phyloP scores from a whole-genome alignment of 768 basidiomycete genomes.

The Hebeloma cylindrosporum region DNA sequence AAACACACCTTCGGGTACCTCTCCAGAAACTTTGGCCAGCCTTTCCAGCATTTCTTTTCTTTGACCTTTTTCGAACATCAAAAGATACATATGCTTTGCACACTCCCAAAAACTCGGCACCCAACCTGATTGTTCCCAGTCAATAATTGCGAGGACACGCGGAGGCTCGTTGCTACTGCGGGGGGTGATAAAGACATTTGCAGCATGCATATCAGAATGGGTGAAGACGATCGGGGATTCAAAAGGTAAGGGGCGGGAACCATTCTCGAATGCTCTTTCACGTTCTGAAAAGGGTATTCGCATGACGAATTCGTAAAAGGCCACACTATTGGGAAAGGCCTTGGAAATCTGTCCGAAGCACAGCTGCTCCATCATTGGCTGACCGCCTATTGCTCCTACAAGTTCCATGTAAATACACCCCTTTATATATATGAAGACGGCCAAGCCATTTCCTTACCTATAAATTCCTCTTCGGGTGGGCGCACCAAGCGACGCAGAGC shows the following conservation, averaged over 20 bases:
- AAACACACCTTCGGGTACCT: constrained; percentile 1
- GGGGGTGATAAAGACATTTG: constrained; percentile 15
- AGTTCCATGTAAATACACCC: neutral
- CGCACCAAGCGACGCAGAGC: constrained; percentile 3
- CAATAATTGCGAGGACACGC: constrained; percentile 13
- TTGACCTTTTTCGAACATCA: neutral
- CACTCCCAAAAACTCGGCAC: constrained; percentile 17
- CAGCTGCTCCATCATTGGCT: neutral
- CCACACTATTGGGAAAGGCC: neutral
- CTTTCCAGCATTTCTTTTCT: neutral
- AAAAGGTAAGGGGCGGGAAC: neutral
- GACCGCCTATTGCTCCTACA: constrained; percentile 4
- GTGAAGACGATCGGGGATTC: constrained; percentile 15
- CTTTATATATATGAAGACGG: neutral
- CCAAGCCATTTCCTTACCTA: neutral
- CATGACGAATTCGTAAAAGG: constrained; percentile 5
- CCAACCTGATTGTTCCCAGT: constrained; percentile 18
- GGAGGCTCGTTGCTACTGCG: neutral
- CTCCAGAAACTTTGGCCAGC: neutral
- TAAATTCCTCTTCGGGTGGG: constrained; percentile 1
- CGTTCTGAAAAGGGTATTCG: neutral
- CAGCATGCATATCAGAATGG: constrained; percentile 11
- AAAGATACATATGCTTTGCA: neutral
- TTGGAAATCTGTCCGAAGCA: neutral
- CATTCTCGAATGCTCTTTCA: neutral